Evolutionary conservation across 2,329 filamentous ascomycete genomes (phyloP).

Genomic region (Rutstroemia sydowiana): DNA sequence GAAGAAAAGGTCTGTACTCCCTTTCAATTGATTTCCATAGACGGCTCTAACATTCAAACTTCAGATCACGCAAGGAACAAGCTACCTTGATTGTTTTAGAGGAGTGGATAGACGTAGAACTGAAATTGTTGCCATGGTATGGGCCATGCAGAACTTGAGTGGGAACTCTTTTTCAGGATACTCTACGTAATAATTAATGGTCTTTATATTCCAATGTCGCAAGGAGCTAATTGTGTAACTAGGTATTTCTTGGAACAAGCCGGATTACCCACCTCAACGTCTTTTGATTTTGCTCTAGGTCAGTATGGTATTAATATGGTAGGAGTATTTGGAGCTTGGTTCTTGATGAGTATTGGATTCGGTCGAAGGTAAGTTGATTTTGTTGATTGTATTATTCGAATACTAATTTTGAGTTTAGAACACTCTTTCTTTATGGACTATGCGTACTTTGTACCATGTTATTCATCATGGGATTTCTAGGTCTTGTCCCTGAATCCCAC

Average conservation of each 20-base stretch:
- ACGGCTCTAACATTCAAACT: not conserved
- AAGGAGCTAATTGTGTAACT: not conserved
- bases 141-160: slow-evolving; percentile 56
- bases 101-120: slow-evolving; percentile 44
- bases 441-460: slow-evolving; percentile 51
- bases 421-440: slow-evolving; percentile 44
- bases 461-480: slow-evolving; percentile 69
- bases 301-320: slow-evolving; percentile 42
- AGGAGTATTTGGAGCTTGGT: slow-evolving; percentile 48
- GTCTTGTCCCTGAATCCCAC: slow-evolving; percentile 29
- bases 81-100: slow-evolving; percentile 44
- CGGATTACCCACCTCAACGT: slow-evolving; percentile 40
- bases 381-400: not conserved
- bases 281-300: slow-evolving; percentile 50
- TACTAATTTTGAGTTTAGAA: slow-evolving; percentile 23
- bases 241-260: slow-evolving; percentile 51
- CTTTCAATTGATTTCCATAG: not conserved
- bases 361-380: slow-evolving; percentile 34
- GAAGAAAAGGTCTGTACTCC: slow-evolving; percentile 36
- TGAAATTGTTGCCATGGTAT: slow-evolving; percentile 52
- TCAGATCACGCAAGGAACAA: slow-evolving; percentile 34
- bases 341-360: slow-evolving; percentile 34
- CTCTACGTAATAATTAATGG: slow-evolving; percentile 36
- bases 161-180: slow-evolving; percentile 59
- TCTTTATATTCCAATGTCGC: slow-evolving; percentile 28